Evolutionary conservation across 2,329 filamentous ascomycete genomes (phyloP).

Genomic region (Trichothecium roseum): DNA sequence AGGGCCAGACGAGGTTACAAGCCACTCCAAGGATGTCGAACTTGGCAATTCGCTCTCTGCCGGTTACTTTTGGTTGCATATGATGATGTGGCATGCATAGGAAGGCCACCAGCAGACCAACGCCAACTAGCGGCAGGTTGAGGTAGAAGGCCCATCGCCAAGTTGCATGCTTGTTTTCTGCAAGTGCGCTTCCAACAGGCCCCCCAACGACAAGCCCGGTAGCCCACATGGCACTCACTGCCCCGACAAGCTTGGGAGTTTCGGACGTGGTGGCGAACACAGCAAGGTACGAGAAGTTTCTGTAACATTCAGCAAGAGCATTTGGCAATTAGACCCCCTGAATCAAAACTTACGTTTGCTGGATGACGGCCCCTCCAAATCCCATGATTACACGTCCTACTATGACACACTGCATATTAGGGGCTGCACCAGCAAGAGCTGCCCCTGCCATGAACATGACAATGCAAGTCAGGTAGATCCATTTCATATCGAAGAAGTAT

Average conservation of each 20-base stretch:
- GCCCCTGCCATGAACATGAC: slow-evolving; percentile 17
- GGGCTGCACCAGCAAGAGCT: slow-evolving; percentile 17
- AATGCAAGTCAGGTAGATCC: slow-evolving; percentile 12
- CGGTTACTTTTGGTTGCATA: slow-evolving; percentile 10
- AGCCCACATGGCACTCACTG: slow-evolving; percentile 15
- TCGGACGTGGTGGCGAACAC: slow-evolving; percentile 14
- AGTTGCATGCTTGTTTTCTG: slow-evolving; percentile 20
- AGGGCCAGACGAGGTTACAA: slow-evolving; percentile 19
- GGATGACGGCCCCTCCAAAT: slow-evolving; percentile 17
- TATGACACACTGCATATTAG: slow-evolving; percentile 17
- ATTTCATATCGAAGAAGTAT: slow-evolving; percentile 19
- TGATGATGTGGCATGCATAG: slow-evolving; percentile 29
- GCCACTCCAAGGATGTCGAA: slow-evolving; percentile 19
- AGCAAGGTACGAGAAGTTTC: slow-evolving; percentile 12
- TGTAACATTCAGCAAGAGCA: neutral
- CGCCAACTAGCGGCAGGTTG: slow-evolving; percentile 33
- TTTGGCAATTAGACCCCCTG: slow-evolving; percentile 1
- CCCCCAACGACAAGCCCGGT: slow-evolving; percentile 12
- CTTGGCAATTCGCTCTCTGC: slow-evolving; percentile 10
- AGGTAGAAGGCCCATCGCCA: slow-evolving; percentile 43
- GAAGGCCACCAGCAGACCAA: slow-evolving; percentile 27
- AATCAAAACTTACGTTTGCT: slow-evolving; percentile 16
- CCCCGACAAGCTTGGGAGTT: slow-evolving; percentile 12
- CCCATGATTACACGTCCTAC: slow-evolving; percentile 21
- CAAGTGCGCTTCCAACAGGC: slow-evolving; percentile 19